Evolutionary conservation across 1,139 yeast genomes (phyloP).

Genomic region (Yamadazyma taylorii): DNA sequence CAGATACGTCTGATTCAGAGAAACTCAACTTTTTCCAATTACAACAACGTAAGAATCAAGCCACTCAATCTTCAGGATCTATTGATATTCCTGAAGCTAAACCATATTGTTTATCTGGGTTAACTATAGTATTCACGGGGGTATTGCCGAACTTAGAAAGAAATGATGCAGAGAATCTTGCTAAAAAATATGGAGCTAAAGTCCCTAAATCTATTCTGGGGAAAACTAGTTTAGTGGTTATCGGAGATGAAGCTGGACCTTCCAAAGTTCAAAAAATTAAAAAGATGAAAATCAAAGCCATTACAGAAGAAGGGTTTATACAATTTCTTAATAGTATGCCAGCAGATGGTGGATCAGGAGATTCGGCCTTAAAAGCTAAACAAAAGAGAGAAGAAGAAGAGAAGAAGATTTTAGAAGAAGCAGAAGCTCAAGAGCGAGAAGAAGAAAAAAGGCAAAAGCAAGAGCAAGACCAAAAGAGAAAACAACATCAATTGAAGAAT

Average conservation of each 20-base stretch:
- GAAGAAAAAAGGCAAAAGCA: conserved; percentile 19
- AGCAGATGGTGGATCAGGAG: conserved; percentile 86
- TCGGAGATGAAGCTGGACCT: conserved; percentile 97
- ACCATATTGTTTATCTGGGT: conserved; percentile 79
- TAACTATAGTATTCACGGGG: conserved; percentile 94
- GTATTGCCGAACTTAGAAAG: conserved; percentile 78
- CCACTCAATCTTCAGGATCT: conserved; percentile 24
- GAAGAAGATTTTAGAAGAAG: conserved; percentile 49
- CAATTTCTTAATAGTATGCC: conserved; percentile 80
- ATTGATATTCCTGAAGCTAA: conserved; percentile 69
- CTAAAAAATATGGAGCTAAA: conserved; percentile 89
- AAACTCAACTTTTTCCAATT: conserved; percentile 53
- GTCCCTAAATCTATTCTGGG: conserved; percentile 86
- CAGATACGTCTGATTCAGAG: conserved; percentile 51
- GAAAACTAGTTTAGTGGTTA: conserved; percentile 82
- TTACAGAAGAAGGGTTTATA: conserved; percentile 83
- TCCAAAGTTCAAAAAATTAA: conserved; percentile 84
- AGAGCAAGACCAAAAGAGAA: too few species aligned
- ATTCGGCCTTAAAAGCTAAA: conserved; percentile 69
- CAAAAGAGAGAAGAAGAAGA: conserved; percentile 70
- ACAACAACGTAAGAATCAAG: conserved; percentile 44
- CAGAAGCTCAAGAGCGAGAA: conserved; percentile 27
- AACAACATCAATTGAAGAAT: conserved; percentile 35
- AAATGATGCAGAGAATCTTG: conserved; percentile 70
- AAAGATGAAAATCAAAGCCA: conserved; percentile 70